Conservation (phyloP, 495 filamentous ascomycete species). For the Penicillium silybi region DNA sequence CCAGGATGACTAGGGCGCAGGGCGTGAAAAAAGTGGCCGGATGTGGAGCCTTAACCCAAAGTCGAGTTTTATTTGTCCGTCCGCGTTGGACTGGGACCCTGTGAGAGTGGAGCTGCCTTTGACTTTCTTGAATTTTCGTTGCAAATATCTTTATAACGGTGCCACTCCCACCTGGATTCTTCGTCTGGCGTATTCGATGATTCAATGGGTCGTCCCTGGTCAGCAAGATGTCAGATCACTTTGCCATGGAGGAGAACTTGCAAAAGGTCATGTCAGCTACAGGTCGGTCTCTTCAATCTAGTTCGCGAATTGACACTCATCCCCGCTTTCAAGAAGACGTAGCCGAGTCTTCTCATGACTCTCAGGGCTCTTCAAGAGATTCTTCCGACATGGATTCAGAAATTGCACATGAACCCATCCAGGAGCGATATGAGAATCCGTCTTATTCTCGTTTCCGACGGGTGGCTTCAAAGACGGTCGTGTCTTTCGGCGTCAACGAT, state of each 20-base stretch:
- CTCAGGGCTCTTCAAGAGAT: slow-evolving; percentile 5
- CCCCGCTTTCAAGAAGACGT: slow-evolving; percentile 8
- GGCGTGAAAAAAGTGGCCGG: slow-evolving; percentile 8
- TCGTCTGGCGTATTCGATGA: neutral
- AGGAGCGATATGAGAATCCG: slow-evolving; percentile 28
- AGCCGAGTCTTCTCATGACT: slow-evolving; percentile 13
- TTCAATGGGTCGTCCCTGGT: slow-evolving; percentile 1
- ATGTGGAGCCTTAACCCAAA: slow-evolving; percentile 14
- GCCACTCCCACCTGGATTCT: slow-evolving; percentile 1
- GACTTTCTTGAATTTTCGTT: slow-evolving; percentile 8
- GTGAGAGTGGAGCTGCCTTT: slow-evolving; percentile 2
- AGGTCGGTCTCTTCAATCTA: slow-evolving; percentile 11
- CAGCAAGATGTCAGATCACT: slow-evolving; percentile 20
- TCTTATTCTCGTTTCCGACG: slow-evolving; percentile 27
- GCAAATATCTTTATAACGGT: slow-evolving; percentile 7
- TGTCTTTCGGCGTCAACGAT: slow-evolving; percentile 50
- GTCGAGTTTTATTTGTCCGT: slow-evolving; percentile 10
- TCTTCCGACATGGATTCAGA: slow-evolving; percentile 21
- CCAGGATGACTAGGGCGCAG: slow-evolving; percentile 7
- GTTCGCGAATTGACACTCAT: neutral
- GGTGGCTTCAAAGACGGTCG: slow-evolving; percentile 34
- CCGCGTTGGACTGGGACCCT: slow-evolving; percentile 7
- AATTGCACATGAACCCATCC: slow-evolving; percentile 26
- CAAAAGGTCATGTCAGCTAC: slow-evolving; percentile 21
- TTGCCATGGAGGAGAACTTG: slow-evolving; percentile 18